These are phyloP conservation scores for Fusarium sarcochroum DNA, from an alignment of 2,329 filamentous ascomycete species.

Conservation along the genomic window DNA sequence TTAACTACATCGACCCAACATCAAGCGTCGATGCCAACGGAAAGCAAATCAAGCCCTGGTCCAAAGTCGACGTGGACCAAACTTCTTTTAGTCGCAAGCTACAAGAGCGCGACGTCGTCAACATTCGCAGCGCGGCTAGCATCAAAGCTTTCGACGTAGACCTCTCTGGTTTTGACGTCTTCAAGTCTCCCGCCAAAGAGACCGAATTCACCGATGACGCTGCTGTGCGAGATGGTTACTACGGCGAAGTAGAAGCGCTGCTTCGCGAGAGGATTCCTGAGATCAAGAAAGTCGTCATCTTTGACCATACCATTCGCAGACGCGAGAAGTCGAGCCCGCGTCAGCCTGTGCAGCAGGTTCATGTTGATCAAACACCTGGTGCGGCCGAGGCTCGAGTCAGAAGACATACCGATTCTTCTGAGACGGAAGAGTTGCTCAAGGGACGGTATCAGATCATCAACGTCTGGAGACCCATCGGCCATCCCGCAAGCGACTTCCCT, in stretches of 20 bases:
- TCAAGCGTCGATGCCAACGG: conserved; percentile 30
- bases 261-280: conserved; percentile 67
- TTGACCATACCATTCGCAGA: conserved; percentile 79
- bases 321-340: conserved; percentile 67
- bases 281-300: conserved; percentile 75
- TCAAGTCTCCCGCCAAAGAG: conserved; percentile 58
- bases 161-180: conserved; percentile 46
- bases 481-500: conserved; percentile 44
- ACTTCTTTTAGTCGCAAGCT: conserved; percentile 40
- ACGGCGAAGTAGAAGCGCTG: conserved; percentile 71
- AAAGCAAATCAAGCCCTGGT: conserved; percentile 37
- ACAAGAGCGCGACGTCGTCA: conserved; percentile 37
- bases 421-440: conserved; percentile 55
- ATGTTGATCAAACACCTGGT: conserved; percentile 78
- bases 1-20: conserved; percentile 37
- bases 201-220: conserved; percentile 69
- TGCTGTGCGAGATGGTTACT: conserved; percentile 70
- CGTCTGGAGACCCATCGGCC: conserved; percentile 55
- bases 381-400: conserved; percentile 74
- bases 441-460: conserved; percentile 68
- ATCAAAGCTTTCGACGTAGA: conserved; percentile 41
- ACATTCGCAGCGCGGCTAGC: conserved; percentile 41
- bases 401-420: conserved; percentile 66
- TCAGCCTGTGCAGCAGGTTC: conserved; percentile 77
- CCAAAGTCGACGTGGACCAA: conserved; percentile 44